Evolutionary conservation across 352 stramenopile genomes (phyloP).

Genomic region (Globisporangium heterothallicum): DNA sequence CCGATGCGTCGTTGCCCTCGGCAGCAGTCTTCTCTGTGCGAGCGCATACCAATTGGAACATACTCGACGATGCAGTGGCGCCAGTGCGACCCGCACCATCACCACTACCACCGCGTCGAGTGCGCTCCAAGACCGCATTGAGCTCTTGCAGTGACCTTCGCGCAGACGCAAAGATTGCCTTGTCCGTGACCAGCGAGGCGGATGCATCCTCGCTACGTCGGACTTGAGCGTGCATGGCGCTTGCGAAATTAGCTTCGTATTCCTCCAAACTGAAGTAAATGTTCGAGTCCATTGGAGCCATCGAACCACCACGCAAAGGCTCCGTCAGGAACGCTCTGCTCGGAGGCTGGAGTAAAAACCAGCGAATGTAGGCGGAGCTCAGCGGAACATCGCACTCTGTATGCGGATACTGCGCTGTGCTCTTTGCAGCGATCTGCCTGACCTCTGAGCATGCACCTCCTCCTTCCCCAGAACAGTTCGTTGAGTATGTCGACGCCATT

Average conservation of each 20-base stretch:
- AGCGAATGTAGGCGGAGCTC: slow-evolving; percentile 28
- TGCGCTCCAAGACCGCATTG: slow-evolving; percentile 2
- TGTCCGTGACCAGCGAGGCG: slow-evolving; percentile 5
- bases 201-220: slow-evolving; percentile 16
- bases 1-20: no score
- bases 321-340: no score
- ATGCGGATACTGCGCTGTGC: slow-evolving; percentile 25
- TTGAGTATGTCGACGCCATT: neutral
- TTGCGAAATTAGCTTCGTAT: slow-evolving; percentile 25
- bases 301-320: no score
- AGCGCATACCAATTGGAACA: no score
- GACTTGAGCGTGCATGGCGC: neutral
- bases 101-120: neutral
- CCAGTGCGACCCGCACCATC: neutral
- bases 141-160: neutral
- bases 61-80: neutral
- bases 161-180: slow-evolving; percentile 1
- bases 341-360: slow-evolving; percentile 16
- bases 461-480: slow-evolving; percentile 4
- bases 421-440: slow-evolving; percentile 14
- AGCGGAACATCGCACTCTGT: slow-evolving; percentile 30
- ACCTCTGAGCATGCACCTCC: slow-evolving; percentile 15
- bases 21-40: no score
- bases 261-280: slow-evolving; percentile 34
- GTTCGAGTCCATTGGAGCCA: slow-evolving; percentile 22